These are phyloP conservation scores for Linum tenue DNA, from an alignment of 345 rosid species.

Conservation along the genomic window DNA sequence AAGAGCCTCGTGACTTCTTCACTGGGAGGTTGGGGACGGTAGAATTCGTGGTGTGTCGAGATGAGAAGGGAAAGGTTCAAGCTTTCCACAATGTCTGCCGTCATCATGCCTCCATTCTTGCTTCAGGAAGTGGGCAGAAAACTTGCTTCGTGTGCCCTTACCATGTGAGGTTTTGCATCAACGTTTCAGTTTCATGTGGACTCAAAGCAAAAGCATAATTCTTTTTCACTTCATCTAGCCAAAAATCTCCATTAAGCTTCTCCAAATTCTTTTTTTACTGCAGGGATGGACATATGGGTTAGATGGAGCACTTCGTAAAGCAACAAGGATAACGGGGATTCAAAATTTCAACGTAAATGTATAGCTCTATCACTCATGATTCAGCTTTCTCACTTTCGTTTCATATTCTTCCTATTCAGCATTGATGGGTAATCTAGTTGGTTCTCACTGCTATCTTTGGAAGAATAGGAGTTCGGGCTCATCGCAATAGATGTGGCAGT, in stretches of 20 bases:
- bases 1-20: conserved; percentile 56
- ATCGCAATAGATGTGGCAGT: conserved; percentile 50
- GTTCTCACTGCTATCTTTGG: conserved; percentile 10
- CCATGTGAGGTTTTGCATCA: conserved; percentile 43
- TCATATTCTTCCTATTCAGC: background rate
- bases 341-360: conserved; percentile 50
- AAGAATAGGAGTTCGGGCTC: conserved; percentile 73
- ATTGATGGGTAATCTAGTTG: conserved; percentile 14
- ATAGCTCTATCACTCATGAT: conserved; percentile 5
- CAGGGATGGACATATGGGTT: conserved; percentile 90
- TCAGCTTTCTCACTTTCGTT: conserved; percentile 13
- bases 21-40: conserved; percentile 83
- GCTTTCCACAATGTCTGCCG: conserved; percentile 92
- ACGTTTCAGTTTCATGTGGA: background rate
- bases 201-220: too few species aligned
- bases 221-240: background rate
- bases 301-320: conserved; percentile 73
- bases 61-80: conserved; percentile 48
- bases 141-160: conserved; percentile 89
- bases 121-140: conserved; percentile 58
- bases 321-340: conserved; percentile 57
- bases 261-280: conserved; percentile 9
- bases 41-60: conserved; percentile 70
- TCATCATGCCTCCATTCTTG: conserved; percentile 85
- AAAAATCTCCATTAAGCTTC: background rate